Evolutionary conservation across 148 eudicot genomes (phyloP).

Genomic region (Nepenthes mirabilis): DNA sequence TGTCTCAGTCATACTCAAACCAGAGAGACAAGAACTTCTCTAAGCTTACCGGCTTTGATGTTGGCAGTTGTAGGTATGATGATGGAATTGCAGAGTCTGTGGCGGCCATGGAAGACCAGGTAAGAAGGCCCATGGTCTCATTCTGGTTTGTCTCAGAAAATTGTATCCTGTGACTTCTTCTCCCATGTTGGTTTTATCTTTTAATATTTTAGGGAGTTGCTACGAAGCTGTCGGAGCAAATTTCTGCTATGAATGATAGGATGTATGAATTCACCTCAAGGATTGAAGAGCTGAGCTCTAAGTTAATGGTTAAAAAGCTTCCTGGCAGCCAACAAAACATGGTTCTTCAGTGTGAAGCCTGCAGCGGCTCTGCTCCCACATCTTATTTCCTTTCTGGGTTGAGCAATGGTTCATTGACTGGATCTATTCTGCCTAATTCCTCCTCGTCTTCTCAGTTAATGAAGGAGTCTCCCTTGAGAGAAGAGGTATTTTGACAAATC

Average conservation of each 20-base stretch:
- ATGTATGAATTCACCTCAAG: slow-evolving; percentile 78
- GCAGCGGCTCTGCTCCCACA: slow-evolving; percentile 72
- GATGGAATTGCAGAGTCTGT: slow-evolving; percentile 37
- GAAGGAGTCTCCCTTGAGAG: slow-evolving; percentile 49
- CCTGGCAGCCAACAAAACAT: slow-evolving; percentile 44
- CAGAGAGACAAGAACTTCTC: slow-evolving; percentile 41
- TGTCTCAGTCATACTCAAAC: slow-evolving; percentile 64
- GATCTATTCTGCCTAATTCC: slow-evolving; percentile 44
- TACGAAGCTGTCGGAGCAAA: slow-evolving; percentile 70
- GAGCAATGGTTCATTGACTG: slow-evolving; percentile 61
- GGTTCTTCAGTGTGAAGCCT: slow-evolving; percentile 38
- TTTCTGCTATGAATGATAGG: slow-evolving; percentile 65
- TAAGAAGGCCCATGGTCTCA: slow-evolving; percentile 3
- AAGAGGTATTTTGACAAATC: slow-evolving; percentile 44
- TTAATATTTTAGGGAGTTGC: slow-evolving; percentile 32
- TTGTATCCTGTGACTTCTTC: background rate
- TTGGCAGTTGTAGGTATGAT: slow-evolving; percentile 32
- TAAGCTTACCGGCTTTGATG: slow-evolving; percentile 32
- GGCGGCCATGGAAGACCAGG: slow-evolving; percentile 41
- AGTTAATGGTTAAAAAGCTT: slow-evolving; percentile 29
- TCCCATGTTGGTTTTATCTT: background rate
- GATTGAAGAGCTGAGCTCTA: slow-evolving; percentile 67
- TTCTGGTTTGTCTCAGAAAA: background rate
- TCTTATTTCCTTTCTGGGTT: slow-evolving; percentile 66
- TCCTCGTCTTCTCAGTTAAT: slow-evolving; percentile 57